A percentile compares a stretch with the other conserved stretches of the same genome.
Conservation (phyloP, 768 basidiomycete genomes). For the Tricholoma hemisulphureum region DNA sequence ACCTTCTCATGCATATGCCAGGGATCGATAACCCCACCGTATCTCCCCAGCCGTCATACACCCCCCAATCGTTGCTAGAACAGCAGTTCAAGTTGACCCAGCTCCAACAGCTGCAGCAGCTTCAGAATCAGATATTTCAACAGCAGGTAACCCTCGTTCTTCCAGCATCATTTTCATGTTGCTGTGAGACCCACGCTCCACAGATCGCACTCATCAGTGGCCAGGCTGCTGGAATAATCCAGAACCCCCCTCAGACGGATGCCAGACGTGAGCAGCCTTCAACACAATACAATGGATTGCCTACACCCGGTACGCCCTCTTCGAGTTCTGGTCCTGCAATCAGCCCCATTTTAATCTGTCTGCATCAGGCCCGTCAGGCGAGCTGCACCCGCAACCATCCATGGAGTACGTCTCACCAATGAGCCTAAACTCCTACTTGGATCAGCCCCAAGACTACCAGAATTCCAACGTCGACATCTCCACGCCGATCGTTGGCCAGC, state of each 20-base stretch:
- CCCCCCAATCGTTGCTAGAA: slow-evolving; percentile 57
- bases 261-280: slow-evolving; percentile 26
- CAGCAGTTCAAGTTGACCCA: slow-evolving; percentile 79
- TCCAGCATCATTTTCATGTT: slow-evolving; percentile 5
- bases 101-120: slow-evolving; percentile 65
- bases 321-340: background rate
- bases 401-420: slow-evolving; percentile 64
- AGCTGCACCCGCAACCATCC: slow-evolving; percentile 60
- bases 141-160: slow-evolving; percentile 61
- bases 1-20: slow-evolving; percentile 50
- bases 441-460: slow-evolving; percentile 22
- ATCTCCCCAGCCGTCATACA: slow-evolving; percentile 24
- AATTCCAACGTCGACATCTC: slow-evolving; percentile 17
- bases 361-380: slow-evolving; percentile 55
- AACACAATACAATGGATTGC: slow-evolving; percentile 48
- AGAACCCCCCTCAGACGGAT: slow-evolving; percentile 32
- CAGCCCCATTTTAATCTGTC: slow-evolving; percentile 1
- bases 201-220: slow-evolving; percentile 72
- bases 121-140: slow-evolving; percentile 86
- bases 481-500: slow-evolving; percentile 12
- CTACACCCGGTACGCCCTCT: slow-evolving; percentile 59
- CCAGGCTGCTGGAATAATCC: slow-evolving; percentile 36
- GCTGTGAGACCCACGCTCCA: background rate
- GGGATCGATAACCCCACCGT: slow-evolving; percentile 34
- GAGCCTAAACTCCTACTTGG: slow-evolving; percentile 42